Conservation (phyloP, 331 rosid genomes). For the Cucumis variabilis region DNA sequence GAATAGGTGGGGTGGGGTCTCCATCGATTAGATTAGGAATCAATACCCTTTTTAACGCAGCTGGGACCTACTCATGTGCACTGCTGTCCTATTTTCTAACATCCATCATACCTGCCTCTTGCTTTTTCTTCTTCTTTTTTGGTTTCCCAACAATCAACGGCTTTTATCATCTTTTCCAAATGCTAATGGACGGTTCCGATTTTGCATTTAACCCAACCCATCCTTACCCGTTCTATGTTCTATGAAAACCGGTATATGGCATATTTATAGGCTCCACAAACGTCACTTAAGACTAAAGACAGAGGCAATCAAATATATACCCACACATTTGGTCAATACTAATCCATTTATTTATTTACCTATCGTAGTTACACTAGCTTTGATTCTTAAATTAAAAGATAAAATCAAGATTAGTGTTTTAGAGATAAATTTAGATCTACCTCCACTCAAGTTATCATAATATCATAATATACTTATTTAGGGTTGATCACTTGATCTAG, state of each 20-base stretch:
- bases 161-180: background rate
- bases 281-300: background rate
- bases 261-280: slow-evolving; percentile 27
- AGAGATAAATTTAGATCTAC: too few relatives aligned
- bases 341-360: too few relatives aligned
- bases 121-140: too few relatives aligned
- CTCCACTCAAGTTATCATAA: too few relatives aligned
- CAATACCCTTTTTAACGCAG: background rate
- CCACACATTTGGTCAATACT: background rate
- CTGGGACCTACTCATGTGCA: slow-evolving; percentile 17
- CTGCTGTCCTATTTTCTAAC: slow-evolving; percentile 17
- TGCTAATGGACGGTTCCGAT: background rate
- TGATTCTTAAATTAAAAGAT: too few relatives aligned
- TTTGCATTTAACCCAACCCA: background rate
- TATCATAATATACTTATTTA: too few relatives aligned
- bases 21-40: slow-evolving; percentile 8
- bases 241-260: background rate
- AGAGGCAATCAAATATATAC: background rate
- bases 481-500: too few relatives aligned
- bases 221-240: background rate
- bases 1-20: background rate
- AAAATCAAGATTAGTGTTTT: too few relatives aligned
- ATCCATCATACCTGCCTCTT: background rate
- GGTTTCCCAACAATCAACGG: background rate
- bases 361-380: too few relatives aligned